phyloP scores from a whole-genome alignment of 2,329 filamentous ascomycete genomes.

The Colletotrichum nymphaeae region DNA sequence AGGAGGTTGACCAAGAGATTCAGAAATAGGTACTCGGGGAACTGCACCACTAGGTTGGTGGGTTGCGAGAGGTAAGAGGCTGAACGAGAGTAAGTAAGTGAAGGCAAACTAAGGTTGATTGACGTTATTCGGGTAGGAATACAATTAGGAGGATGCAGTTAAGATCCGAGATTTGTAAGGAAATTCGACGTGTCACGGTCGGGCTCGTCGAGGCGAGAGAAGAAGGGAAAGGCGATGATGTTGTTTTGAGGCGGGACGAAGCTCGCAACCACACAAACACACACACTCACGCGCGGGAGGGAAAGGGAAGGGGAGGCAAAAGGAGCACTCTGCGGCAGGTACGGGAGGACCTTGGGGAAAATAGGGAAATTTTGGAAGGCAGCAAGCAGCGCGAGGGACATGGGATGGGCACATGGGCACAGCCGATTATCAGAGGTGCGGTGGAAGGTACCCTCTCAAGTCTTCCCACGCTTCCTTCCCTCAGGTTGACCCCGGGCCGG shows the following conservation, averaged over 20 bases:
- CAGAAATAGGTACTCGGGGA: constrained; percentile 7
- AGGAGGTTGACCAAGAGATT: constrained; percentile 12
- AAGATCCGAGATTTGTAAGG: constrained; percentile 13
- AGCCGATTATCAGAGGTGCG: constrained; percentile 27
- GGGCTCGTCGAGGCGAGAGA: constrained; percentile 23
- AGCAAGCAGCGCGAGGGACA: constrained; percentile 5
- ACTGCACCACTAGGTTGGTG: background rate
- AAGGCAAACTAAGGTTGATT: background rate
- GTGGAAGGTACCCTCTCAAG: background rate
- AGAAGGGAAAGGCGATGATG: constrained; percentile 7
- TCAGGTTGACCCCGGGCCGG: constrained; percentile 14
- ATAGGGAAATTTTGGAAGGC: constrained; percentile 29
- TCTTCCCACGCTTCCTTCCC: background rate
- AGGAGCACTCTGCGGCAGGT: constrained; percentile 8
- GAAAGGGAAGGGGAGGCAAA: constrained; percentile 16
- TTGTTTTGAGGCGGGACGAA: constrained; percentile 17
- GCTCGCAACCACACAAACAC: constrained; percentile 27
- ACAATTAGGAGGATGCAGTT: constrained; percentile 31
- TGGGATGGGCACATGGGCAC: constrained; percentile 30
- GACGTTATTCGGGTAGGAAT: constrained; percentile 17
- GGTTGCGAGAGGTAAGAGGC: constrained; percentile 4
- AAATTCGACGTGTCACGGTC: constrained; percentile 18
- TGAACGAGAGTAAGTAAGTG: constrained; percentile 31
- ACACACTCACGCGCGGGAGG: constrained; percentile 17
- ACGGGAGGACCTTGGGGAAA: constrained; percentile 30